phyloP scores from a whole-genome alignment of 2,329 filamentous ascomycete genomes.

The Colletotrichum sansevieriae region DNA sequence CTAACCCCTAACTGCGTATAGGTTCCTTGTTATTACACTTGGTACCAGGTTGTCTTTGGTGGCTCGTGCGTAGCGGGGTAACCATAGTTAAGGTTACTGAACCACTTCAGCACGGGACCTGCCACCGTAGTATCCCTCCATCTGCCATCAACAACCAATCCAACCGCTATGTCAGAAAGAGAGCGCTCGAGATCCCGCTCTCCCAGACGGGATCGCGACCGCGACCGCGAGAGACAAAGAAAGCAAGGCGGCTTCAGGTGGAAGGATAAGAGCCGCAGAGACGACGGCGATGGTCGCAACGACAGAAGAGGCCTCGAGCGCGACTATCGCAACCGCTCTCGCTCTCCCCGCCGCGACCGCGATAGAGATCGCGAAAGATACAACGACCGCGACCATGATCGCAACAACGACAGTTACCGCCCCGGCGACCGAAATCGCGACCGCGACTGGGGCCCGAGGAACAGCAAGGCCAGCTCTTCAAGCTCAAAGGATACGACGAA shows the following conservation, averaged over 20 bases:
- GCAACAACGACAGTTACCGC: slow-evolving; percentile 47
- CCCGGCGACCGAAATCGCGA: slow-evolving; percentile 46
- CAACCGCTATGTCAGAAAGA: slow-evolving; percentile 36
- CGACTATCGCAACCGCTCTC: slow-evolving; percentile 63
- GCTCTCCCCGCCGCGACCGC: slow-evolving; percentile 51
- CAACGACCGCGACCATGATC: slow-evolving; percentile 54
- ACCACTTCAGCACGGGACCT: background rate
- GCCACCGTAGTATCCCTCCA: background rate
- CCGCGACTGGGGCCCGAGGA: slow-evolving; percentile 43
- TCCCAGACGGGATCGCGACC: slow-evolving; percentile 38
- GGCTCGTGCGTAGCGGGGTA: background rate
- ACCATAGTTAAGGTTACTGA: background rate
- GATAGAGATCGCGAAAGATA: slow-evolving; percentile 41
- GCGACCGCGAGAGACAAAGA: slow-evolving; percentile 29
- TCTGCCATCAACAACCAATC: background rate
- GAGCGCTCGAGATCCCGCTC: slow-evolving; percentile 39
- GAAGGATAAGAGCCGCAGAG: slow-evolving; percentile 68
- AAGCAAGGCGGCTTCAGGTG: slow-evolving; percentile 63
- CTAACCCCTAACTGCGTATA: too few relatives aligned
- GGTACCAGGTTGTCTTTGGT: too few relatives aligned
- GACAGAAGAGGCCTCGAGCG: slow-evolving; percentile 58
- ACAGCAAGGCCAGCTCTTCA: slow-evolving; percentile 47
- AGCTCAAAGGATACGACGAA: slow-evolving; percentile 47
- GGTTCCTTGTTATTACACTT: too few relatives aligned
- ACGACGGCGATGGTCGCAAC: slow-evolving; percentile 55